Evolutionary conservation across 129 eudicot genomes (phyloP), one percentile per base, ranked within the genome.

Genomic region (Flaveria bidentis): DNA sequence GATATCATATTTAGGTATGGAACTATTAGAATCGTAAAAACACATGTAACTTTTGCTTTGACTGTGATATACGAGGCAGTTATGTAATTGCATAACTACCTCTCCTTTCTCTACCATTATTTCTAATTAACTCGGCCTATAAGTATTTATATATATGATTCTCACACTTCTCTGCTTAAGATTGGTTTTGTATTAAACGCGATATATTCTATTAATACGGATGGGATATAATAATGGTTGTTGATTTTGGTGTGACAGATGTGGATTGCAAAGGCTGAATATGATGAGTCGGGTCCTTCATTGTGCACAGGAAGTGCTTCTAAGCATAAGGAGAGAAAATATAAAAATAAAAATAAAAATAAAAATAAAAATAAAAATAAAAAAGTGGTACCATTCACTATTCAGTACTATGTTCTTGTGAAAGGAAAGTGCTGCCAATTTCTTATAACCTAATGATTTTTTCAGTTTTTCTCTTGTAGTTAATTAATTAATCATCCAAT

Each of bases 221-320:
- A 25, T 12, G 9, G 11, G 39, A 16, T 44, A 60, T 70, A 9
- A 72, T 56, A 7, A 17, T 41, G 44, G 18, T 42, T 78, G 33
- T 28, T 74, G 26, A 30, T 85, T 39, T 17, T 67, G 26, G 61
- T 17, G 49, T 73, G 57, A 73, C 85, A 88, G 93, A 86, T 88
- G 90, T 88, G 92, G 92, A 82, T 87, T 58, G 86, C 91, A 16
- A 84, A 84, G 84, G 87, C 84, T 4, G 87, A 84, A 74, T 84
- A 84, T 33, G 84, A 84, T 76, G 87, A 84, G 46, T 76, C 84
- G 1, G 87, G 87, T 41, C 87, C 84, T 36, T 84, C 11, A 80
- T 88, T 71, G 90, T 88, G 78, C 93, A 86, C 84, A 82, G 93
- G 86, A 88, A 86, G 73, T 87, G 92, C 66, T 88, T 85, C 92